Base-by-base conservation (phyloP, 192 early-diverging fungal species). In the Geosiphon pyriformis region DNA sequence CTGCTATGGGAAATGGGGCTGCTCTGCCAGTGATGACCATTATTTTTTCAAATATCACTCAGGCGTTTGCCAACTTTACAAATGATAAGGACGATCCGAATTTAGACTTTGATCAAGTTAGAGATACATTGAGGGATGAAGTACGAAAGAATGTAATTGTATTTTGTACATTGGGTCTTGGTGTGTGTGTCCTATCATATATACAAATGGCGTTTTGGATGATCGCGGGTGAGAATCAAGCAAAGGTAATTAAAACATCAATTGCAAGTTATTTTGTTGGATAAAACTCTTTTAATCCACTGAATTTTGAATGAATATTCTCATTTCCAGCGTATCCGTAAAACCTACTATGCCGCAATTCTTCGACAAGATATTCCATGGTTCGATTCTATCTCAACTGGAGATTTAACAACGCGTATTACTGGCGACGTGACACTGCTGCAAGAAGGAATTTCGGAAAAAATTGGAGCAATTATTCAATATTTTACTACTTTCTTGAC, bases 391-490 rank as follows among this genome's bases (percentile, higher is more conserved):
- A 77, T 74, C n/a, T 78, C 79, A 54, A 82, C 89, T 25, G 92
- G 90, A 30, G 85, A 87, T 65, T 78, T 95, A 37, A 86, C 90
- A 0, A 90, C 88, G 46, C 61, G 61, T 50, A 62, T 62, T 17
- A n/a, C 61, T 0, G 82, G 86, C 48, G 93, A 98, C 46, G 92
- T 90, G 23, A 86, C 87, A 42, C 53, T 94, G 59, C 82, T 94
- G 37, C 91, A 95, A 74, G 95, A 95, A 62, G 94, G 92, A 47
- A 88, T 92, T 23, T 82, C 83, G 25, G 92, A 93, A 56, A 96
- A 95, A 69, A 78, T 92, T 47, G 86, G 89, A 67, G 74, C 90
- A 48, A 76, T 88, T 30, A 57, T 93, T 33, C 78, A 83, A 68
- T 79, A 80, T 37, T 48, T 82, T 22, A 74, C 85, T 20, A 84